These are phyloP conservation scores for Erysimum pusillum DNA, from an alignment of 441 rosid species.

Conservation along the genomic window DNA sequence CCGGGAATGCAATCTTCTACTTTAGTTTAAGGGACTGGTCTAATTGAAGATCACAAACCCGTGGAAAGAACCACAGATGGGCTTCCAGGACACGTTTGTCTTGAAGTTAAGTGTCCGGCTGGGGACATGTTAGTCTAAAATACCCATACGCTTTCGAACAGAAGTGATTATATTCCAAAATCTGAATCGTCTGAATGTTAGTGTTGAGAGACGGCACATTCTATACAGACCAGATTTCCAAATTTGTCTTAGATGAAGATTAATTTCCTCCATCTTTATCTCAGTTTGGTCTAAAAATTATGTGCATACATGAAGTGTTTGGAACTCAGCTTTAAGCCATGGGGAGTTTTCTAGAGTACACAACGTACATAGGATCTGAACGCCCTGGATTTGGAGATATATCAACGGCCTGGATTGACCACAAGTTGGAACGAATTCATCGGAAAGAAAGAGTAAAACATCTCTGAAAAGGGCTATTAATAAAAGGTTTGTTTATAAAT, in stretches of 20 bases:
- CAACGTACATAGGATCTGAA: slow-evolving; percentile 86
- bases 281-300: neutral
- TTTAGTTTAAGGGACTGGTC: slow-evolving; percentile 7
- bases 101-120: neutral
- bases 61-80: slow-evolving; percentile 5
- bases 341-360: slow-evolving; percentile 75
- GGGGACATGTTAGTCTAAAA: neutral
- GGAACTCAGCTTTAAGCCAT: slow-evolving; percentile 50
- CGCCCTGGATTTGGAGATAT: slow-evolving; percentile 92
- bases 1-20: slow-evolving; percentile 17
- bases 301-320: slow-evolving; percentile 2
- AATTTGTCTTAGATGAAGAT: neutral
- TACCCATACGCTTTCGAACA: neutral
- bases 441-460: neutral
- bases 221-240: neutral
- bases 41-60: neutral
- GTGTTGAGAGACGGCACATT: neutral
- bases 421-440: slow-evolving; percentile 25
- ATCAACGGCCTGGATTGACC: slow-evolving; percentile 77
- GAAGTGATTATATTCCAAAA: neutral
- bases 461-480: neutral
- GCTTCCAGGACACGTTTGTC: neutral
- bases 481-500: slow-evolving; percentile 16
- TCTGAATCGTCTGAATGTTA: neutral
- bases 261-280: neutral